Evolutionary conservation across 2,329 filamentous ascomycete species (phyloP).

Genomic region (Penicillium sp.): DNA sequence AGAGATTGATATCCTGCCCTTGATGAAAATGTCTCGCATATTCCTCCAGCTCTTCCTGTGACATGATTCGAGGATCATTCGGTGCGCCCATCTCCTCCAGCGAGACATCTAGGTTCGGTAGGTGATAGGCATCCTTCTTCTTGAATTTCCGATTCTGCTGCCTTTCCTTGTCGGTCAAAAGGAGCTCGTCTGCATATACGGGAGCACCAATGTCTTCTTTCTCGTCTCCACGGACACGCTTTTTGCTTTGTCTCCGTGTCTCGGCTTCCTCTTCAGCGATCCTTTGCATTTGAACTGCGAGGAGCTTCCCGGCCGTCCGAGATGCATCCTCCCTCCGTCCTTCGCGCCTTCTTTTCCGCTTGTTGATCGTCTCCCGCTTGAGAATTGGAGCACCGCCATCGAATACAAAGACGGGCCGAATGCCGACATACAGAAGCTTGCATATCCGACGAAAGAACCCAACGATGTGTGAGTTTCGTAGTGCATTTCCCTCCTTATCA

Average conservation of each 20-base stretch:
- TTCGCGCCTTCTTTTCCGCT: constrained; percentile 76
- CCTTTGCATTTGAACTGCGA: constrained; percentile 93
- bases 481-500: constrained; percentile 95
- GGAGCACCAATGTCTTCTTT: constrained; percentile 69
- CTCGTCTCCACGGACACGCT: constrained; percentile 54
- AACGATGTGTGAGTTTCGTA: constrained; percentile 93
- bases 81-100: constrained; percentile 84
- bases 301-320: constrained; percentile 82
- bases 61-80: constrained; percentile 96
- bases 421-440: constrained; percentile 94
- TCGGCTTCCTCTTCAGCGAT: constrained; percentile 77
- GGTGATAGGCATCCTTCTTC: constrained; percentile 92
- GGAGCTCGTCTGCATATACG: constrained; percentile 87
- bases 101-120: constrained; percentile 77
- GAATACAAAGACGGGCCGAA: constrained; percentile 96
- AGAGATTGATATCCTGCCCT: constrained; percentile 83
- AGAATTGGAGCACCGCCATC: constrained; percentile 90
- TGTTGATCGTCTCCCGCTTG: constrained; percentile 86
- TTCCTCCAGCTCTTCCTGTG: constrained; percentile 85
- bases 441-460: constrained; percentile 98
- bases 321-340: constrained; percentile 90
- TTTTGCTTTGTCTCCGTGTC: constrained; percentile 58
- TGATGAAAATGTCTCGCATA: constrained; percentile 90
- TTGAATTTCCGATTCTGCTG: constrained; percentile 74
- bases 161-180: constrained; percentile 76